Evolutionary conservation across 495 filamentous ascomycete species (phyloP), one percentile per base, ranked within the genome.

Genomic region (Stereocaulon alpinum): DNA sequence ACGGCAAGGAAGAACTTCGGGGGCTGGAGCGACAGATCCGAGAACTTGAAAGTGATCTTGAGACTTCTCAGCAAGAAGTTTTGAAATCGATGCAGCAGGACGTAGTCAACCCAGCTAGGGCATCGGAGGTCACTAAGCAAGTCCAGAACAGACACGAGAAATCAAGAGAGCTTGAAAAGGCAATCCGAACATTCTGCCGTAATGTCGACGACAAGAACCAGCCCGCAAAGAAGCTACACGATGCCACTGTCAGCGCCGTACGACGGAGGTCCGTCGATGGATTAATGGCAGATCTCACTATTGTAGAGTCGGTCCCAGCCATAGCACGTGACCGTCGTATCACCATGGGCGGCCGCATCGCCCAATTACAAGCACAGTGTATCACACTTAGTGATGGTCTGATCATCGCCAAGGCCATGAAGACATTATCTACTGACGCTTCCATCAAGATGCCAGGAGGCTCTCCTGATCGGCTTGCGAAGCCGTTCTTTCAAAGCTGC

Each of bases 1-100:
- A 68, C 44, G 65, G 77, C 4, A 79, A 82, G 27, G 65, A 64
- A 9, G 61, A 72, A 47, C 80, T 78, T 62, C 60, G 76, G 20
- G 66, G 69, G 6, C 73, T 87, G 15, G 75, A 73, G 14, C 45
- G 74, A 30, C 50, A 66, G 15, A 66, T 81, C 40, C 51, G 58
- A 5, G 41, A 56, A n/a, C 52, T 64, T 29, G 67, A 79, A 40
- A 32, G 57, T n/a, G 18, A 63, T 34, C 60, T 75, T 1, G 54
- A 68, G 42, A 51, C 58, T 4, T 47, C 55, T 4, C 24, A 48
- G 44, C 29, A 66, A 55, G 42, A 47, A 44, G 55, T 63, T 55
- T 18, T 58, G 22, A 22, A 45, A 62, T 9, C 45, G n/a, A 20
- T 34, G 10, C 45, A 32, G 14, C 10, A 48, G 15, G 27, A 22